Base-by-base conservation (phyloP, 768 basidiomycete genomes). In the Sarcodon aspratus region DNA sequence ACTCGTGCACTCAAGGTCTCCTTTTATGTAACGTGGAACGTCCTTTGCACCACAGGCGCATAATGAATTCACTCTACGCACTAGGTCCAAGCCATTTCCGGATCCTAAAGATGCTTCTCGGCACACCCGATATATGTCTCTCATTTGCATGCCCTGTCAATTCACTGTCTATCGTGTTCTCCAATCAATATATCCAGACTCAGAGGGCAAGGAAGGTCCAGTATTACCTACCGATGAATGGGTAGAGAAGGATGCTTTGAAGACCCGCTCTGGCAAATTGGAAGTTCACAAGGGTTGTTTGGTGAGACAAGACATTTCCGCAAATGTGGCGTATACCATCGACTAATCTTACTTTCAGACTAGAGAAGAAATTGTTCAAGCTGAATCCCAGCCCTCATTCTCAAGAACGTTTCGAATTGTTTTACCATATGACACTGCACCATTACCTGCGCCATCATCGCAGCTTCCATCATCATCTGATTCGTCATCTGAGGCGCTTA, bases 171-270 rank as follows among this genome's bases (percentile, higher is more conserved):
- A 90, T 68, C 85, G 85, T 44, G 79, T 87, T 31, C 66, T 69
- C 53, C 83, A 85, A 56, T 64, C 69, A 32, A 71, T 81, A 46
- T 67, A 76, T 36, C 63, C 66, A 44, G 80, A 82, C 48, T 62
- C 78, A 7, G 80, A 82, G 51, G 69, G 70, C 11, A 73, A 73
- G 45, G 81, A 82, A 48, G 79, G 82, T 7, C 76, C 79, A 3
- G 63, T 87, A 12, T 65, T 86, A 45, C 84, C 86, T 12, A 77
- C 77, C 1, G 78, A 82, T 47, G 83, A 85, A 42, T 88, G 84
- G 82, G 79, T 78, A 6, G 86, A 89, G 65, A 73, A 76, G 45
- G 83, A 85, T 58, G 66, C 78, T 46, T 68, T 89, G 63, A 78
- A 77, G 63, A 82, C 80, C 54, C 63, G 69, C 33, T 76, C 60